Evolutionary conservation across 441 rosid genomes (phyloP).

Genomic region (Arabidopsis lyrata): DNA sequence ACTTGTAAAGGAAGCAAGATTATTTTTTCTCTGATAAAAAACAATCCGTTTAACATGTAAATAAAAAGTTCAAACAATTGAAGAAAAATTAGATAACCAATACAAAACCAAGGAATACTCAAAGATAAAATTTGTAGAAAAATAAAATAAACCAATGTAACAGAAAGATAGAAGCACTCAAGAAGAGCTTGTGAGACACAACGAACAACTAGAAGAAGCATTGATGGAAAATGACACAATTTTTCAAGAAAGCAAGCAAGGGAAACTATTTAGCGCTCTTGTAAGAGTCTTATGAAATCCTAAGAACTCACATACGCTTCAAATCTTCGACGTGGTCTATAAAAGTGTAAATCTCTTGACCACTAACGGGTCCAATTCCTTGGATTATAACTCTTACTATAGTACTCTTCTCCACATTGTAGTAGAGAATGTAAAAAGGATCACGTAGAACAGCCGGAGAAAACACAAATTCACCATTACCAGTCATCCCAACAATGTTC

Average conservation of each 20-base stretch:
- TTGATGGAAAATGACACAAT: neutral
- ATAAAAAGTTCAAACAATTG: neutral
- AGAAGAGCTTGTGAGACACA: neutral
- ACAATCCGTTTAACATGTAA: neutral
- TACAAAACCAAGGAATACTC: neutral
- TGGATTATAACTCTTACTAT: neutral
- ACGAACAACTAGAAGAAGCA: neutral
- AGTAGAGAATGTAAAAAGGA: neutral
- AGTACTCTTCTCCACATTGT: neutral
- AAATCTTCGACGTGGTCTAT: neutral
- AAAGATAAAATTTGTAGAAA: neutral
- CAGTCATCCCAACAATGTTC: neutral
- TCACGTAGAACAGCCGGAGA: neutral
- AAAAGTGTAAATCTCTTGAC: neutral
- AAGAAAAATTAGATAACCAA: too few species aligned
- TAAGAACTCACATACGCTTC: neutral
- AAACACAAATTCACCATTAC: neutral
- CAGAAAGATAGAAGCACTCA: too few species aligned
- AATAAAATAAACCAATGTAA: too few species aligned
- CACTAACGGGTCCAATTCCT: neutral
- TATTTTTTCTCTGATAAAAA: too few species aligned
- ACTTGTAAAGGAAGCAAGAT: too few species aligned
- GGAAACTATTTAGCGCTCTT: neutral
- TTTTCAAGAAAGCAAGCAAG: too few species aligned
- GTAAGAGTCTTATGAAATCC: constrained; percentile 14